Conservation (phyloP, 345 rosid genomes). For the Aegle marmelos region DNA sequence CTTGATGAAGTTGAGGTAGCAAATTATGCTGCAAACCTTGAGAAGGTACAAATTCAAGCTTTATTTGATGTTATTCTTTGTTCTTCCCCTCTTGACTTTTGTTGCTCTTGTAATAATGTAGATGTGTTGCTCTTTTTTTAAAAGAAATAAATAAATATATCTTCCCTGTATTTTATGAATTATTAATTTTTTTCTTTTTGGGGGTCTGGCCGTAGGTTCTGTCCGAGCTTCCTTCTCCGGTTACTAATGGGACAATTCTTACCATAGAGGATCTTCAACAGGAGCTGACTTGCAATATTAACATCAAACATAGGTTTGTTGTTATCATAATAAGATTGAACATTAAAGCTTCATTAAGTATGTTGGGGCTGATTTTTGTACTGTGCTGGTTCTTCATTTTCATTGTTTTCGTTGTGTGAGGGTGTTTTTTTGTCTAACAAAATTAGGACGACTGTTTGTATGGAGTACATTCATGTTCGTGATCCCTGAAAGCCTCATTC, state of each 20-base stretch:
- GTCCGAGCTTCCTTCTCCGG: constrained; percentile 78
- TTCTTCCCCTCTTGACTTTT: not conserved
- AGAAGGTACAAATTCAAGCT: constrained; percentile 54
- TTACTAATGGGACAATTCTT: constrained; percentile 66
- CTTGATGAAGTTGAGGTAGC: constrained; percentile 76
- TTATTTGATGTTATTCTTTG: not conserved
- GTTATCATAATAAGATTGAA: not conserved
- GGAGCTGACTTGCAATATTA: constrained; percentile 78
- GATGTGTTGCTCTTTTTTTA: not conserved
- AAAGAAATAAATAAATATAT: not conserved
- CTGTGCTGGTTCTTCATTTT: not conserved
- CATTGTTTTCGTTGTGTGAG: not conserved
- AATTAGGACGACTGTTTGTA: not conserved
- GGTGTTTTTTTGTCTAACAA: not conserved
- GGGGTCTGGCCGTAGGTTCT: constrained; percentile 48
- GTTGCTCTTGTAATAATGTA: not conserved
- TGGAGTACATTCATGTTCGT: not conserved
- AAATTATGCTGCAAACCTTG: constrained; percentile 84
- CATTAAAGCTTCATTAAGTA: not conserved
- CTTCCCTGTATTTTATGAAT: not conserved
- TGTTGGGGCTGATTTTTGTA: not conserved
- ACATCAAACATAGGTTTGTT: constrained; percentile 85
- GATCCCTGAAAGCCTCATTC: not conserved
- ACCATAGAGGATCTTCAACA: constrained; percentile 89
- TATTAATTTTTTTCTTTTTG: not conserved